Conservation (phyloP, 2,329 filamentous ascomycete species). For the Zopfia rhizophila region DNA sequence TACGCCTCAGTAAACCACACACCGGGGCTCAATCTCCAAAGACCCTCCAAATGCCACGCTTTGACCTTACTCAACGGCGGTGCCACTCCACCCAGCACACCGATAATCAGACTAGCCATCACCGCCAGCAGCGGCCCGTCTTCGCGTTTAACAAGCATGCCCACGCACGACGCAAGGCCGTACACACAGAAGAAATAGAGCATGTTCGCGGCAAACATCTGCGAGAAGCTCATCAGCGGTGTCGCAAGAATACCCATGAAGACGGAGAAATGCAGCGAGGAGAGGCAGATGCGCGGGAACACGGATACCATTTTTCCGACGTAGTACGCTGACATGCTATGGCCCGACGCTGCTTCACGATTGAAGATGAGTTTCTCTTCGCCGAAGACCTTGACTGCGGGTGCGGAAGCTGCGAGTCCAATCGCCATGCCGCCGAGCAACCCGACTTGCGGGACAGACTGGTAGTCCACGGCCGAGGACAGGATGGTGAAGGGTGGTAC, state of each 20-base stretch:
- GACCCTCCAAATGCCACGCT: constrained; percentile 65
- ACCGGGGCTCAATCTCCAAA: constrained; percentile 65
- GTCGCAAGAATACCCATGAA: constrained; percentile 61
- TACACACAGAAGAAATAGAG: constrained; percentile 70
- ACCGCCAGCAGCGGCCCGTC: constrained; percentile 67
- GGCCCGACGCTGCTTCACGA: constrained; percentile 66
- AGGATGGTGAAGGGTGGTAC: constrained; percentile 62
- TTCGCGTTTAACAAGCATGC: constrained; percentile 66
- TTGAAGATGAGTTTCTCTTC: constrained; percentile 66
- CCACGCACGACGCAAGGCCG: constrained; percentile 63
- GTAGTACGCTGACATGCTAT: constrained; percentile 67
- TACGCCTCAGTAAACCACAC: constrained; percentile 68
- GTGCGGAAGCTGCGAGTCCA: constrained; percentile 64
- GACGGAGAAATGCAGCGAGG: constrained; percentile 66
- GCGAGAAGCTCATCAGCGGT: constrained; percentile 61
- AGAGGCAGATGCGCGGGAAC: constrained; percentile 62
- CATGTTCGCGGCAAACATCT: constrained; percentile 63
- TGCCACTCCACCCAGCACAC: constrained; percentile 65
- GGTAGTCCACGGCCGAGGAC: constrained; percentile 63
- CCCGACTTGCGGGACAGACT: constrained; percentile 63
- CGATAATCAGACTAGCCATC: constrained; percentile 64
- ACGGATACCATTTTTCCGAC: constrained; percentile 65
- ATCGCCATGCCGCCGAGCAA: constrained; percentile 66
- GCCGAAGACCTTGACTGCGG: constrained; percentile 67
- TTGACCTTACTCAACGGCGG: constrained; percentile 62